phyloP scores from a whole-genome alignment of 2,329 filamentous ascomycete species.

The Aspergillus melleus region DNA sequence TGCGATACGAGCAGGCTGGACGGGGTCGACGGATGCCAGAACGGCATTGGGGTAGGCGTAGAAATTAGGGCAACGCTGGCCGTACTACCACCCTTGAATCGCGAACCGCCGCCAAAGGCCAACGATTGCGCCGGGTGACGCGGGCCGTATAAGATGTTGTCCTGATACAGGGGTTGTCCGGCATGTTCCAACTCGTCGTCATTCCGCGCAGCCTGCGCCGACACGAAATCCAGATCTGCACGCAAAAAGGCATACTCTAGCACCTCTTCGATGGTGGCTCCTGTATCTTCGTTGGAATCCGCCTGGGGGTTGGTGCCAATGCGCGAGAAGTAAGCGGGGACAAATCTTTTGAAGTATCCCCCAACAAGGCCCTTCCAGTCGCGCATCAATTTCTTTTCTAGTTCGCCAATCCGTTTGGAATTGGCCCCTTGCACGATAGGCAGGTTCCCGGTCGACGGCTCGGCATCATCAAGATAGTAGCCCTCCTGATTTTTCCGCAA shows the following conservation, averaged over 20 bases:
- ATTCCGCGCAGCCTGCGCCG: conserved; percentile 81
- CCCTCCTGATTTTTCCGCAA: conserved; percentile 49
- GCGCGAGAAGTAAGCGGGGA: conserved; percentile 71
- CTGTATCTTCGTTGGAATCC: conserved; percentile 25
- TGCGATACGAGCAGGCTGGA: conserved; percentile 85
- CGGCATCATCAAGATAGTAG: conserved; percentile 13
- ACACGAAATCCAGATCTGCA: conserved; percentile 91
- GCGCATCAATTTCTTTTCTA: conserved; percentile 70
- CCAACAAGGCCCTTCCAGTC: conserved; percentile 84
- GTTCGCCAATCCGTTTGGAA: conserved; percentile 61
- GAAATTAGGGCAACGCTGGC: conserved; percentile 88
- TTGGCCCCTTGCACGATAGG: conserved; percentile 56
- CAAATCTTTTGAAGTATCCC: conserved; percentile 91
- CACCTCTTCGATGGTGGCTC: conserved; percentile 53
- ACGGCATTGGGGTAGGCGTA: conserved; percentile 85
- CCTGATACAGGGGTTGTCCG: conserved; percentile 78
- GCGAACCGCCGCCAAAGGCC: conserved; percentile 68
- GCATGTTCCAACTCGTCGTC: conserved; percentile 67
- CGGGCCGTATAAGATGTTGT: conserved; percentile 75
- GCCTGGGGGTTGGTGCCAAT: conserved; percentile 33
- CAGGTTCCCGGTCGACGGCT: conserved; percentile 31
- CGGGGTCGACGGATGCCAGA: conserved; percentile 88
- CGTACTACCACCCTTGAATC: conserved; percentile 92
- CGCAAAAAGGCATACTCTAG: conserved; percentile 91
- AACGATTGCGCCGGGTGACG: conserved; percentile 42